Base-by-base conservation (phyloP, 495 filamentous ascomycete species). In the Daldinia decipiens region DNA sequence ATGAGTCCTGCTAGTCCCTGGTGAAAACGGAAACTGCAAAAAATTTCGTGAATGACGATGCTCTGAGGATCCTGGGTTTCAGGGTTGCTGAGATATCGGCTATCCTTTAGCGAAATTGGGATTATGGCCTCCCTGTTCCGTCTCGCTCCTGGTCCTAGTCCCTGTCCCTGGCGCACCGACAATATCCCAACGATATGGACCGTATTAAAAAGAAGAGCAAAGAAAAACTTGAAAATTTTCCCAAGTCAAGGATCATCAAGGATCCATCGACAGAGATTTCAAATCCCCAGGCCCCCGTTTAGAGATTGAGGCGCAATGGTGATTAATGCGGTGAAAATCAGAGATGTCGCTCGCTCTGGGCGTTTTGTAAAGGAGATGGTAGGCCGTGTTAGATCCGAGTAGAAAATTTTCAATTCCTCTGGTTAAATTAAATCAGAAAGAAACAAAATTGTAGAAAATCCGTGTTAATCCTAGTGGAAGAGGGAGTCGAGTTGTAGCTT, bases 91-190 rank as follows among this genome's bases (percentile, higher is more conserved):
- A 73, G 70, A 73, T 73, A 67, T 73, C 70, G 65, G 70, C 38
- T 70, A 36, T 60, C 54, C 12, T 57, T 77, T 77, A 77, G 75
- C 75, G 75, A 77, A 69, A 77, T 77, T 77, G 73, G 62, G 31
- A 74, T 63, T 51, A 52, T 63, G 62, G 34, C 45, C 63, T 70
- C 50, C 67, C 39, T 56, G 43, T 62, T 59, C 56, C 54, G 67
- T 64, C 38, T 36, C 17, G n/a, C 31, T 56, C 53, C 53, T 56
- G 27, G 53, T 56, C 31, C 53, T 36, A 32, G 31, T 32, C 27
- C 51, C 53, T 32, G 31, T 29, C 31, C 53, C 39, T 60, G 56
- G 62, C 67, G 70, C 65, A 68, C 65, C 65, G 70, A 73, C 70
- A 64, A 34, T 59, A 58, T 72, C 64, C 70, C 65, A 69, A 62